phyloP scores from a whole-genome alignment of 371 early-diverging fungal genomes.

The Neoconidiobolus thromboides region DNA sequence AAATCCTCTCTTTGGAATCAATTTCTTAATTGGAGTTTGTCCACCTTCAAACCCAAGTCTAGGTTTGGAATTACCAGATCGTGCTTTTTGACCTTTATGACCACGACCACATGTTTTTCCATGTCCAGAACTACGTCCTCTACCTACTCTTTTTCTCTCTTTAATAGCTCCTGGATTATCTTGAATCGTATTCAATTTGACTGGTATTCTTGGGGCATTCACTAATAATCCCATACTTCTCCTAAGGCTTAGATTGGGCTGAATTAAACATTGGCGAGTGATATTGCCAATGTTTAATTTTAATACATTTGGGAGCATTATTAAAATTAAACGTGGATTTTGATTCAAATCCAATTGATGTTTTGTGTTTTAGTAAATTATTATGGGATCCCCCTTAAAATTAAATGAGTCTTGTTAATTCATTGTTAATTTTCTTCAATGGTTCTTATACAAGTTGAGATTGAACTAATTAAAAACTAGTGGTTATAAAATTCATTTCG shows the following conservation, averaged over 20 bases:
- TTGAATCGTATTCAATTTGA: conserved; percentile 1
- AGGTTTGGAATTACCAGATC: conserved; percentile 58
- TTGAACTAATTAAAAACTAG: no score
- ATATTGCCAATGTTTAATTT: no score
- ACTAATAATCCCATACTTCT: conserved; percentile 1
- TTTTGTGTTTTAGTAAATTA: no score
- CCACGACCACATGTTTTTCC: conserved; percentile 86
- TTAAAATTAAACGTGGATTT: no score
- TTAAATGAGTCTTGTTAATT: no score
- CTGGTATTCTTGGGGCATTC: not conserved
- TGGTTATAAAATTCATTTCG: no score
- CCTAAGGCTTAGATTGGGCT: not conserved
- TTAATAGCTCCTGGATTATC: conserved; percentile 5
- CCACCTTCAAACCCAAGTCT: conserved; percentile 86
- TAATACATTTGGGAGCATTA: no score
- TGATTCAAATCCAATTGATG: no score
- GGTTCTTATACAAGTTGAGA: no score
- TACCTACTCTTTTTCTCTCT: conserved; percentile 54
- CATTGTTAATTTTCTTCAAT: no score
- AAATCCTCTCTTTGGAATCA: conserved; percentile 84
- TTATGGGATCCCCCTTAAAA: no score
- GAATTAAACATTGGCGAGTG: not conserved
- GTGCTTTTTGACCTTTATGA: conserved; percentile 82
- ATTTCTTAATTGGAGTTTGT: conserved; percentile 64
- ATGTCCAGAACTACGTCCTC: conserved; percentile 68